A percentile compares a stretch with the other conserved stretches of the same genome.
phyloP scores from a whole-genome alignment of 257 asterid species.

The Schizonepeta tenuifolia region DNA sequence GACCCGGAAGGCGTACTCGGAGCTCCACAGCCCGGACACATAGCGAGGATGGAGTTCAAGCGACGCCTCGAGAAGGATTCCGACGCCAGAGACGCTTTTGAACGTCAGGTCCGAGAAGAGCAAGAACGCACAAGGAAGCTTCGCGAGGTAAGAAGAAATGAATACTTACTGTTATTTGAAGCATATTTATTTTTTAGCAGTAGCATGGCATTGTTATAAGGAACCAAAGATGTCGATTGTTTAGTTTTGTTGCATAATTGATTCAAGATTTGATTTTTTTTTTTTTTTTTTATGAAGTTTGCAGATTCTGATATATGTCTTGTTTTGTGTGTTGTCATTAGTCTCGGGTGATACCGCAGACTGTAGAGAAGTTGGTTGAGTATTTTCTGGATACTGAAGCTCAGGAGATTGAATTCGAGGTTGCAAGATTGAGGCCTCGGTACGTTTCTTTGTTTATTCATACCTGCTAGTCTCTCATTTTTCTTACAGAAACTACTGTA shows the following conservation, averaged over 20 bases:
- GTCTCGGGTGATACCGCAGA: slow-evolving; percentile 79
- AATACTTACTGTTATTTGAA: background rate
- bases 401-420: slow-evolving; percentile 86
- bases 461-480: background rate
- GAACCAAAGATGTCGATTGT: background rate
- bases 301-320: background rate
- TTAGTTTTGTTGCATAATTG: background rate
- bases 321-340: slow-evolving; percentile 30
- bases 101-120: slow-evolving; percentile 77
- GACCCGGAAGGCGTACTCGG: slow-evolving; percentile 91
- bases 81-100: slow-evolving; percentile 73
- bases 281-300: background rate
- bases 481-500: background rate
- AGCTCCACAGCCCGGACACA: slow-evolving; percentile 66
- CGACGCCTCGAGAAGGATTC: slow-evolving; percentile 68
- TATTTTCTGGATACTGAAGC: slow-evolving; percentile 94
- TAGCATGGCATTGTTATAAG: background rate
- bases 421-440: slow-evolving; percentile 87
- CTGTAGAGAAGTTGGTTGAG: slow-evolving; percentile 67
- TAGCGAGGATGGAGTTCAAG: slow-evolving; percentile 69
- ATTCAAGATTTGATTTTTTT: background rate
- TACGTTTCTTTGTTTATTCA: slow-evolving; percentile 39
- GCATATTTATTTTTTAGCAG: background rate
- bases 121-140: slow-evolving; percentile 57
- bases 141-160: slow-evolving; percentile 59